A percentile compares a stretch with the other conserved stretches of the same genome.
Conservation (phyloP, 1,139 yeast genomes). For the Hanseniaspora uvarum region DNA sequence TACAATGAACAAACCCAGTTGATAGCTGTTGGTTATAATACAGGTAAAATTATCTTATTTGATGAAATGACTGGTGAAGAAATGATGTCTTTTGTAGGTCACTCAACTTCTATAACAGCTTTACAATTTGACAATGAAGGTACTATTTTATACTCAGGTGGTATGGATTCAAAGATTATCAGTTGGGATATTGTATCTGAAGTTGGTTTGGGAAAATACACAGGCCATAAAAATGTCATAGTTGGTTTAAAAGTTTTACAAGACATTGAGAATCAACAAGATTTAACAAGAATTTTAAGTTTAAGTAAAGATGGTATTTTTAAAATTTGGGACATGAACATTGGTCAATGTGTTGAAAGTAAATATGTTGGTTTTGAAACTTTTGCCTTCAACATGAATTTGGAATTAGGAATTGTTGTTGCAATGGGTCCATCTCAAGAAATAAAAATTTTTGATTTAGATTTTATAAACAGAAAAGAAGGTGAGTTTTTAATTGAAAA, state of each 20-base stretch:
- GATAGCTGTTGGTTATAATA: constrained; percentile 79
- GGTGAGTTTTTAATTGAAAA: constrained; percentile 44
- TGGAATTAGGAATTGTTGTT: constrained; percentile 37
- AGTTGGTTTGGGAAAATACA: constrained; percentile 72
- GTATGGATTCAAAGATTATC: constrained; percentile 71
- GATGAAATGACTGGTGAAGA: constrained; percentile 72
- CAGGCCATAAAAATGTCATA: constrained; percentile 83
- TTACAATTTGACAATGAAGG: constrained; percentile 70
- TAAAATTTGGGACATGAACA: constrained; percentile 83
- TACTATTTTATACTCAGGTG: constrained; percentile 76
- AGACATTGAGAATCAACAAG: constrained; percentile 30
- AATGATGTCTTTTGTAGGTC: constrained; percentile 75
- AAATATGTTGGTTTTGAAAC: constrained; percentile 42
- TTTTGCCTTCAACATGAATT: constrained; percentile 59
- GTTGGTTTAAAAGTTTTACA: constrained; percentile 53
- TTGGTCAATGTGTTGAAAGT: constrained; percentile 85
- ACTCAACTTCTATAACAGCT: constrained; percentile 60
- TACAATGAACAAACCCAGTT: constrained; percentile 55
- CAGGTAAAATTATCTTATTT: constrained; percentile 90
- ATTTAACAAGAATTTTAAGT: constrained; percentile 62
- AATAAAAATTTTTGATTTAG: constrained; percentile 69
- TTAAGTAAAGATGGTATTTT: constrained; percentile 79
- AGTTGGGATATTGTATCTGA: constrained; percentile 95
- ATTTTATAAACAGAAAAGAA: constrained; percentile 44
- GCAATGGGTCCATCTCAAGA: constrained; percentile 78